Conservation (phyloP, 2,329 filamentous ascomycete species). For the Phyllosticta citrichinensis region DNA sequence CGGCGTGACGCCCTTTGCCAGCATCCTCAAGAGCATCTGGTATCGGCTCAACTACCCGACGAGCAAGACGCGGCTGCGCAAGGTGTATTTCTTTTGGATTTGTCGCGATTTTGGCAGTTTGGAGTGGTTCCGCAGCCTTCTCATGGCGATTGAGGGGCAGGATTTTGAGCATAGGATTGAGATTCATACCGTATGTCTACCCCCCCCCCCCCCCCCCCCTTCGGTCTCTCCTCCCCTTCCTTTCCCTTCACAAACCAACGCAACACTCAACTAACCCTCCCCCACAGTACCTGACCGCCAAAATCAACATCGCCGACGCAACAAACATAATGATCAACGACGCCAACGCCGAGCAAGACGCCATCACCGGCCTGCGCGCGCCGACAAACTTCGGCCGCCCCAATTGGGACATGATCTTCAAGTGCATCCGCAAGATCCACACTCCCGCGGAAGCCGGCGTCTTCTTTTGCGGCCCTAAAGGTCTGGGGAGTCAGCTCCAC, state of each 20-base stretch:
- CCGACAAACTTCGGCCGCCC: constrained; percentile 79
- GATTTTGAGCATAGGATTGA: constrained; percentile 77
- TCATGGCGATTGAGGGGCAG: constrained; percentile 77
- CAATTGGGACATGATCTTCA: constrained; percentile 87
- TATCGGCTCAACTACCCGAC: constrained; percentile 85
- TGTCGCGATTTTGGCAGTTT: constrained; percentile 81
- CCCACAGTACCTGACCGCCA: constrained; percentile 65
- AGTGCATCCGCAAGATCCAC: constrained; percentile 65
- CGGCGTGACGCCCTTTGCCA: constrained; percentile 43
- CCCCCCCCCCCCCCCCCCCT: too few species aligned
- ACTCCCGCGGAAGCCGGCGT: constrained; percentile 32
- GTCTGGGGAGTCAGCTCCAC: constrained; percentile 64
- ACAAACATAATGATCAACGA: constrained; percentile 93
- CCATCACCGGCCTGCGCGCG: constrained; percentile 71
- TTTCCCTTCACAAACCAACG: too few species aligned
- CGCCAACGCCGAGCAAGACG: constrained; percentile 71
- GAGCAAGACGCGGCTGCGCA: constrained; percentile 66
- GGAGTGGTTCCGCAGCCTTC: constrained; percentile 79
- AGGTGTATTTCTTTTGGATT: constrained; percentile 91
- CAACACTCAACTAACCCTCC: too few species aligned
- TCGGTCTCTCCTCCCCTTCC: not conserved
- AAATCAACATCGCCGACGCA: constrained; percentile 76
- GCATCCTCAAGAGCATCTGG: constrained; percentile 72
- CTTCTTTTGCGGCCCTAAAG: constrained; percentile 77
- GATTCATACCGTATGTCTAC: constrained; percentile 57